A percentile compares a stretch with the other conserved stretches of the same genome.
These are phyloP conservation scores for Eucalyptus microcorys DNA, from an alignment of 345 rosid genomes.

Conservation along the genomic window DNA sequence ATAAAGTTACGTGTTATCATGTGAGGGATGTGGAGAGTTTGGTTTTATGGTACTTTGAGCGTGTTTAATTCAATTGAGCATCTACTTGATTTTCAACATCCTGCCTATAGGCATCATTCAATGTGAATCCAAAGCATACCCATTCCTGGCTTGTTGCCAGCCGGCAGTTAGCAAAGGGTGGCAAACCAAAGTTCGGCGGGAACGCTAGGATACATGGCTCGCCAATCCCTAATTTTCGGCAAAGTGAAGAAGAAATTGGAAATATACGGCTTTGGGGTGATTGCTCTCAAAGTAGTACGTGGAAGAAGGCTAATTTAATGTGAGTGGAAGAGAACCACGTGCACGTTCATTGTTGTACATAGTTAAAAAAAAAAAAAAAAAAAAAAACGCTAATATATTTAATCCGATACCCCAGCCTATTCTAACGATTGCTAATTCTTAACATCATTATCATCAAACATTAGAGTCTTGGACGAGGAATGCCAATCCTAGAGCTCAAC, in stretches of 20 bases:
- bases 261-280: constrained; percentile 21
- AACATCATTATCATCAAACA: neutral
- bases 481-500: neutral
- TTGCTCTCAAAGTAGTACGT: constrained; percentile 11
- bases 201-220: constrained; percentile 16
- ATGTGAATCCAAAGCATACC: constrained; percentile 12
- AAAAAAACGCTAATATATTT: neutral
- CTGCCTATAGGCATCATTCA: neutral
- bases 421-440: neutral
- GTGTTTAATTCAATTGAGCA: neutral
- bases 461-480: neutral
- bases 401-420: no score
- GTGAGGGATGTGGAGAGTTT: neutral
- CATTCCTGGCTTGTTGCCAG: constrained; percentile 1
- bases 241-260: constrained; percentile 19
- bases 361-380: neutral
- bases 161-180: neutral
- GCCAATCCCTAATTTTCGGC: neutral
- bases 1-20: no score
- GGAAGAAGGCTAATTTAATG: neutral
- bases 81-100: neutral
- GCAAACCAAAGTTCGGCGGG: constrained; percentile 7
- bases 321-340: neutral
- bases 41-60: neutral
- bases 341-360: neutral